Percentiles rank a stretch among this genome's conserved stretches.
These are phyloP conservation scores for Aspergillus neoniger DNA, from an alignment of 2,329 filamentous ascomycete genomes.

Conservation along the genomic window DNA sequence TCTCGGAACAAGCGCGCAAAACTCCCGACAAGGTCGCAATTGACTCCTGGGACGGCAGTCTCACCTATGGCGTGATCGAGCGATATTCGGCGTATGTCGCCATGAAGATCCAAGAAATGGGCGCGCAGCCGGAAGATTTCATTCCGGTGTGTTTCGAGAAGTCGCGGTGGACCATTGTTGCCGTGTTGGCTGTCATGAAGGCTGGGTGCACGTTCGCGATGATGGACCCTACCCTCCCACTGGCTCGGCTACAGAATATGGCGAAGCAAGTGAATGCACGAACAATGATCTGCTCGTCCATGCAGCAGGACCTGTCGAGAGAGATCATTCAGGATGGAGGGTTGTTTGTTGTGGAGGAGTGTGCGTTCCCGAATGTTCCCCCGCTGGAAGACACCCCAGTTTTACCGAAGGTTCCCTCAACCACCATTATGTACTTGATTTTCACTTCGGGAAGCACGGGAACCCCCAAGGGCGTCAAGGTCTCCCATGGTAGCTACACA, in stretches of 20 bases:
- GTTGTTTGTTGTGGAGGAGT: conserved; percentile 30
- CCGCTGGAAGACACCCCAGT: conserved; percentile 7
- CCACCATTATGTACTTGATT: conserved; percentile 58
- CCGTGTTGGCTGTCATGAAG: conserved; percentile 37
- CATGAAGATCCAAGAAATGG: conserved; percentile 27
- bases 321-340: conserved; percentile 35
- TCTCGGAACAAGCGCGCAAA: conserved; percentile 34
- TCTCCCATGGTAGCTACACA: conserved; percentile 62
- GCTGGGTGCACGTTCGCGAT: conserved; percentile 34
- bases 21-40: conserved; percentile 31
- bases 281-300: conserved; percentile 32
- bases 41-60: conserved; percentile 35
- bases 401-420: conserved; percentile 31
- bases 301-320: conserved; percentile 30
- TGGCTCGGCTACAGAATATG: conserved; percentile 38
- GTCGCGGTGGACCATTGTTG: conserved; percentile 37
- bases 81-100: conserved; percentile 38
- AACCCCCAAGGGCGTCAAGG: conserved; percentile 59
- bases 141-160: conserved; percentile 38
- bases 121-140: conserved; percentile 29
- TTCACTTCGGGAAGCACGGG: conserved; percentile 61
- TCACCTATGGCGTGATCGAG: conserved; percentile 36
- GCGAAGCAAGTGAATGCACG: conserved; percentile 31
- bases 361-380: conserved; percentile 24
- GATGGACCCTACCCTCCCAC: conserved; percentile 37